Conservation (phyloP, 1,284 basidiomycete genomes). For the Pseudozyma sp. region DNA sequence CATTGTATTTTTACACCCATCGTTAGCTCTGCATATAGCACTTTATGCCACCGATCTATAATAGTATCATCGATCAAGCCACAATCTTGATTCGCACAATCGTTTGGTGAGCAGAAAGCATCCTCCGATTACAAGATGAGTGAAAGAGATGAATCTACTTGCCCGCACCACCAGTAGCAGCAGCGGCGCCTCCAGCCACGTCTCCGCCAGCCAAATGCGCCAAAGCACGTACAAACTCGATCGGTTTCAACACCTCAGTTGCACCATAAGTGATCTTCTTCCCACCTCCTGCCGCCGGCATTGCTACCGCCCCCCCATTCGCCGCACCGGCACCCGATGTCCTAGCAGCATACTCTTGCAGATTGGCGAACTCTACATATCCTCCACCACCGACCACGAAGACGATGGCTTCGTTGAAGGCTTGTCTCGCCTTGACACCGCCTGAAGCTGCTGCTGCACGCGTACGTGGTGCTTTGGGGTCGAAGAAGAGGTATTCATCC, state of each 20-base stretch:
- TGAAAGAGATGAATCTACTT: conserved; percentile 2
- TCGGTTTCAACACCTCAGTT: conserved; percentile 92
- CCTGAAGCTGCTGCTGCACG: conserved; percentile 33
- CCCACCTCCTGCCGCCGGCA: conserved; percentile 55
- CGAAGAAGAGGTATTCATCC: conserved; percentile 94
- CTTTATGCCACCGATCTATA: neutral
- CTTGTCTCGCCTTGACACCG: conserved; percentile 68
- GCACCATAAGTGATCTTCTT: conserved; percentile 88
- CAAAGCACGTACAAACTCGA: conserved; percentile 81
- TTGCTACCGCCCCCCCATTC: conserved; percentile 29
- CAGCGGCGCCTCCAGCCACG: conserved; percentile 10
- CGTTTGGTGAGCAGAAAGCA: neutral
- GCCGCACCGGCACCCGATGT: conserved; percentile 81
- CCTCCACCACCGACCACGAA: conserved; percentile 97
- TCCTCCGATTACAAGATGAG: no score
- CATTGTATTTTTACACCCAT: conserved; percentile 29
- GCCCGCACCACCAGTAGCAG: neutral
- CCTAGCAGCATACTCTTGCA: conserved; percentile 70
- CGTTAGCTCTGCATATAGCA: neutral
- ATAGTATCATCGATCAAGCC: neutral
- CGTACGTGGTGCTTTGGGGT: conserved; percentile 74
- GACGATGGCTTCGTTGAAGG: conserved; percentile 87
- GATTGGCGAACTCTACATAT: conserved; percentile 96
- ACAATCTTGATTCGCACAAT: neutral
- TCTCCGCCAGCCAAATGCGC: conserved; percentile 60